Evolutionary conservation across 345 rosid genomes (phyloP), one percentile per base, ranked within the genome.

Genomic region (Gossypium bickii): DNA sequence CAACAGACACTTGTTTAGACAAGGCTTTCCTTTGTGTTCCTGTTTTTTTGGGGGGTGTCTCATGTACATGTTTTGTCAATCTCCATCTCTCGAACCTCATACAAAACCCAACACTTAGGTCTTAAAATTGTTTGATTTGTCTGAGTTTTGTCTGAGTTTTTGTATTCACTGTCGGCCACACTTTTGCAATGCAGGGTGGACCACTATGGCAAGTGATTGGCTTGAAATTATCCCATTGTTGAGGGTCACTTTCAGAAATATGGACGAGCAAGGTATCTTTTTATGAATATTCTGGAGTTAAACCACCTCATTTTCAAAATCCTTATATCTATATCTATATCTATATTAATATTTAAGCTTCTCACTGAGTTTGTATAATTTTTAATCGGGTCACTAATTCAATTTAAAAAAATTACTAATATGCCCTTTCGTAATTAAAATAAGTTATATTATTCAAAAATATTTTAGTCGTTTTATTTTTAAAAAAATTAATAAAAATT

Each of bases 131-230:
- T 64, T 64, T 48, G 49, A 41, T 41, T 64, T 64, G 68, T 64
- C 67, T 34, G 41, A 24, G 44, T 29, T 41, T 64, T 64, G 68
- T 64, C 67, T 34, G 41, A 24, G 44, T 29, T 22, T 12, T 64
- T n/a, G 18, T 22, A 38, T 48, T 29, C 53, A 34, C 18, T 43
- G 48, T 67, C 41, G 25, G 22, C 43, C 20, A 15, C 43, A 24
- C 71, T 22, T 34, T 34, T 45, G 38, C 55, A 45, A 12, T 44
- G 9, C 12, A n/a, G 25, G 13, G 56, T 20, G 71, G 55, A 67
- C 56, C 71, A 67, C 71, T 24, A 10, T 48, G 53, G 41, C 56
- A 67, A 67, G 71, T 67, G 71, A 34, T 18, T 67, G 71, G 56
- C 56, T 7, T 13, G 4, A 24, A 67, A 12, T 22, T 15, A 47